Percentiles rank a stretch among this genome's conserved stretches.
Evolutionary conservation across 2,329 filamentous ascomycete species (phyloP).

Genomic region (Aspergillus brasiliensis): DNA sequence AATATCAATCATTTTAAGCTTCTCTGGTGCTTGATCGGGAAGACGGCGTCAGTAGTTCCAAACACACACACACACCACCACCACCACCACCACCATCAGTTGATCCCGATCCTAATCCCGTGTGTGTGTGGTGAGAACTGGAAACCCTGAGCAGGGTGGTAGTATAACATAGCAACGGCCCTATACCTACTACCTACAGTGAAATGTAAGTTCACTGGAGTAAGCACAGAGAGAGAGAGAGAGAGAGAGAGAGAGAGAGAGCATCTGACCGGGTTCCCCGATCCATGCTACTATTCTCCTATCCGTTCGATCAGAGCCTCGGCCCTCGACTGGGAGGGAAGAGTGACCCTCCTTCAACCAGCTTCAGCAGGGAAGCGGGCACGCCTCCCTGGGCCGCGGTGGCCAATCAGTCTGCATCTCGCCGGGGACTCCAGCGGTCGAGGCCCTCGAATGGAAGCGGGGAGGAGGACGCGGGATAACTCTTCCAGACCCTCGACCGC

Average conservation of each 20-base stretch:
- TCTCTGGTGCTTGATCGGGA: not conserved
- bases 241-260: too few species aligned
- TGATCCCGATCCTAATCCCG: not conserved
- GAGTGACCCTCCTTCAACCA: conserved; percentile 15
- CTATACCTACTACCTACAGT: not conserved
- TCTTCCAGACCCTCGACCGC: conserved; percentile 14
- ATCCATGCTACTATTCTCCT: not conserved
- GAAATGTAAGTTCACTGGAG: too few species aligned
- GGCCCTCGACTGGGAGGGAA: conserved; percentile 12
- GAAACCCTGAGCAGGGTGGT: too few species aligned
- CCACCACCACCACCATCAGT: not conserved
- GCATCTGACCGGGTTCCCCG: conserved; percentile 3
- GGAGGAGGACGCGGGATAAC: conserved; percentile 15
- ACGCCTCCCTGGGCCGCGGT: conserved; percentile 15
- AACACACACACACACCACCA: not conserved
- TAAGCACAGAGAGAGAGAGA: too few species aligned
- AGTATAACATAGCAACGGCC: too few species aligned
- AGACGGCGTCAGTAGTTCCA: not conserved
- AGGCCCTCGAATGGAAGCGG: conserved; percentile 27
- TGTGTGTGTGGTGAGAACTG: too few species aligned
- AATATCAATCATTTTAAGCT: conserved; percentile 5
- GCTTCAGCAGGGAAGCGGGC: conserved; percentile 16
- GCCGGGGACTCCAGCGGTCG: conserved; percentile 18
- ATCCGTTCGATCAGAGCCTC: conserved; percentile 22
- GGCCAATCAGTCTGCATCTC: conserved; percentile 17